Evolutionary conservation across 352 stramenopile genomes (phyloP).

Genomic region (Phytophthora podocarpi): DNA sequence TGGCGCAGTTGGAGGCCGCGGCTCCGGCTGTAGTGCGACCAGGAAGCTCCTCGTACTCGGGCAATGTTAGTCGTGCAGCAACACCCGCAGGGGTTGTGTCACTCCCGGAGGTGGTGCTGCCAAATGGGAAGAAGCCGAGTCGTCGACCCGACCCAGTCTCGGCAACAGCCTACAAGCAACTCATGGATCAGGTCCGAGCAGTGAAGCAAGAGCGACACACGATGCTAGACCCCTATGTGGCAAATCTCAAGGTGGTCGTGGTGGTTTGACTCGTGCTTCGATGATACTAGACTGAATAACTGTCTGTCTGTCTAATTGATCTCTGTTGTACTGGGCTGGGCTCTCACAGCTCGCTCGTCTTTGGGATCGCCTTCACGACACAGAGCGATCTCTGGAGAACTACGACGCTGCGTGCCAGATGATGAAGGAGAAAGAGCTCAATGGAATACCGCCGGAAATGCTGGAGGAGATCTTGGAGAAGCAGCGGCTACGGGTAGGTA

Average conservation of each 20-base stretch:
- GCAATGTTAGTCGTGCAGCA: conserved; percentile 1
- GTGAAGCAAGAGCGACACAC: conserved; percentile 42
- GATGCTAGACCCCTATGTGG: conserved; percentile 54
- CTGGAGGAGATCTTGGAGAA: conserved; percentile 41
- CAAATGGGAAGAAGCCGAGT: neutral
- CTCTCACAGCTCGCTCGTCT: conserved; percentile 51
- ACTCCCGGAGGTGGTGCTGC: conserved; percentile 17
- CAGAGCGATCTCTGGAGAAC: conserved; percentile 55
- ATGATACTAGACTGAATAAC: no score
- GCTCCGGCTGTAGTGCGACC: conserved; percentile 15
- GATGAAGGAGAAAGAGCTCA: conserved; percentile 44
- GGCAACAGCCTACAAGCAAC: conserved; percentile 37
- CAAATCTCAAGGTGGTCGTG: conserved; percentile 56
- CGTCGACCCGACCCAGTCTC: conserved; percentile 9
- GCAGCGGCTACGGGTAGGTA: conserved; percentile 46
- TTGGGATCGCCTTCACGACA: conserved; percentile 58
- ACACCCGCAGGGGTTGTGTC: conserved; percentile 12
- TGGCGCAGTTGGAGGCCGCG: conserved; percentile 35
- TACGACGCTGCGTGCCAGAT: conserved; percentile 48
- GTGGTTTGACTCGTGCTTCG: no score
- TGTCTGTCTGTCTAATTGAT: no score
- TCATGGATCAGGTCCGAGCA: conserved; percentile 50
- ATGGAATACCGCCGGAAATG: conserved; percentile 32
- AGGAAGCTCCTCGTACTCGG: conserved; percentile 1
- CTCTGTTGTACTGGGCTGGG: no score